These are phyloP conservation scores for Pelargonium cotyledonis DNA, from an alignment of 441 rosid species.

Conservation along the genomic window DNA sequence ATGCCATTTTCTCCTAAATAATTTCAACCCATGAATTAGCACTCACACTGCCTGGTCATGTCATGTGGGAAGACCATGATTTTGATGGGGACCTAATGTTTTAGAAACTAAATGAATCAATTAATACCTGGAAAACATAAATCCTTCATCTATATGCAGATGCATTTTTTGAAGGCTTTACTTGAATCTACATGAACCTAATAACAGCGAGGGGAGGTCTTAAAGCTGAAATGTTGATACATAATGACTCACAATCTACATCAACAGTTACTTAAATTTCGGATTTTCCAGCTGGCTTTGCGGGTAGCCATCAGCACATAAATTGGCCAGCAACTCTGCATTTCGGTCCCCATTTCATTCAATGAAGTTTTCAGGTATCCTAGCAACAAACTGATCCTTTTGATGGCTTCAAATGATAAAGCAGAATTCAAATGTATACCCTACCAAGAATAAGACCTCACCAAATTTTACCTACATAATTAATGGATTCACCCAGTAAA, in stretches of 20 bases:
- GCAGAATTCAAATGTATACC: not conserved
- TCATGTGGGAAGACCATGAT: not conserved
- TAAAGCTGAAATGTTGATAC: not conserved
- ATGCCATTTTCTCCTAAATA: not conserved
- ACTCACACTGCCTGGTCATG: not conserved
- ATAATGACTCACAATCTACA: conserved; percentile 3
- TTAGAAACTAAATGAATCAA: not conserved
- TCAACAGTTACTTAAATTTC: not conserved
- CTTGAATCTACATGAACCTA: not conserved
- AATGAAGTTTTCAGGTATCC: conserved; percentile 14
- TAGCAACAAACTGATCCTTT: conserved; percentile 11
- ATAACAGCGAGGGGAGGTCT: not conserved
- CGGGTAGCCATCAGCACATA: not conserved
- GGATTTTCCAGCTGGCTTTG: not conserved
- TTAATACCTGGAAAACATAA: too few relatives aligned
- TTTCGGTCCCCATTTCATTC: conserved; percentile 16
- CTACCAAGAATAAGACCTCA: not conserved
- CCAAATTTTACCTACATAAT: conserved; percentile 11
- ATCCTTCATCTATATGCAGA: too few relatives aligned
- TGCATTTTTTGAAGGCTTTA: not conserved
- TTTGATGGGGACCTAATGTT: not conserved
- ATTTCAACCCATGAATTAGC: not conserved
- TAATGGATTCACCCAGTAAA: not conserved
- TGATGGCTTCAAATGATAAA: not conserved
- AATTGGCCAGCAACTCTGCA: conserved; percentile 8